Evolutionary conservation across 2,329 filamentous ascomycete species (phyloP), one percentile per base, ranked within the genome.

Genomic region (Beauveria sp.): DNA sequence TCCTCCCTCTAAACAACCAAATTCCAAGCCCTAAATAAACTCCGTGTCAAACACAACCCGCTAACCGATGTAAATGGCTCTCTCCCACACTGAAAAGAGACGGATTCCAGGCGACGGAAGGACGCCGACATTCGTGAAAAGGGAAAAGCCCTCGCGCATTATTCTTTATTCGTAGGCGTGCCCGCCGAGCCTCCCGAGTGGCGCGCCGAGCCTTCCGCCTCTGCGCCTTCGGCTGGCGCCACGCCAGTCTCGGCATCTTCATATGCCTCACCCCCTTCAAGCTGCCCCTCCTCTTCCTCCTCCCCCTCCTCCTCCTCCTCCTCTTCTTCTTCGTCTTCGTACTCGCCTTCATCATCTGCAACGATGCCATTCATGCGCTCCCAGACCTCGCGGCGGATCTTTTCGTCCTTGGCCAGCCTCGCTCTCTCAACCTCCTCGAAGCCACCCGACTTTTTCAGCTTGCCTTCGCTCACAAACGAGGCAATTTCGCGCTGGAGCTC

Each of bases 381-480:
- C 85, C 85, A 88, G 14, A 88, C 90, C 72, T 97, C 92, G 68
- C 85, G 88, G 61, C 92, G 82, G 62, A 92, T 91, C 67, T 84
- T 83, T 63, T 97, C 94, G 69, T 99, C 94, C 72, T 93, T 96
- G 41, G 87, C 84, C 70, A 88, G 88, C 55, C 94, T 82, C 51
- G 91, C 80, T 58, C 94, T 83, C 76, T 99, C 94, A 0, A 92
- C 88, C 76, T 99, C 94, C 72, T 97, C 94, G 55, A 96, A 88
- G 0, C 94, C 94, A 46, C 94, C 94, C 16, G 89, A 92, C 81
- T 97, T 97, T 82, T 96, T 97, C 66, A 99, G 78, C 74, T 90
- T 94, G 62, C 91, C 91, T 69, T 96, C 91, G 65, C 90, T 84
- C 1, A 97, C 93, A 70, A 97, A 99, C 37, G 76, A 82, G 18